Evolutionary conservation across 192 early-diverging fungal genomes (phyloP).

Genomic region (Hyaloraphidium curvatum): DNA sequence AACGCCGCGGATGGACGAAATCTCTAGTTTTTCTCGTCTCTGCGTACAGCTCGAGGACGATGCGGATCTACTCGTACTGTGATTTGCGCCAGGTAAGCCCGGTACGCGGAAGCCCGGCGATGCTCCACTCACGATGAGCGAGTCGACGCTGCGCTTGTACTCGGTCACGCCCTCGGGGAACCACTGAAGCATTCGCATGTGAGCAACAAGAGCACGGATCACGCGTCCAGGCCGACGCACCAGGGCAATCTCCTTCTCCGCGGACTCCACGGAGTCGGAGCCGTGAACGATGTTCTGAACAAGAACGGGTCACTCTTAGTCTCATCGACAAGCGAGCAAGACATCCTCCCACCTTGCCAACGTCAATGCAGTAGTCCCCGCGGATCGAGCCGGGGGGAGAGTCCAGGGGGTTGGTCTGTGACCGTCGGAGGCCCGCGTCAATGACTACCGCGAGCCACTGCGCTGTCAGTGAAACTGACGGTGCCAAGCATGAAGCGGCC

Average conservation of each 20-base stretch:
- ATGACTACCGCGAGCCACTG: background rate
- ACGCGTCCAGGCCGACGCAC: constrained; percentile 11
- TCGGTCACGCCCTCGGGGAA: constrained; percentile 46
- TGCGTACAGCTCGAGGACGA: no score
- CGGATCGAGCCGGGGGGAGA: constrained; percentile 85
- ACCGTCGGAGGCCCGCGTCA: constrained; percentile 24
- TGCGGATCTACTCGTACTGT: no score
- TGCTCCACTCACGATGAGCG: constrained; percentile 50
- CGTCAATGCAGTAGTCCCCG: constrained; percentile 79
- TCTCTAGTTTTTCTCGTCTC: constrained; percentile 23
- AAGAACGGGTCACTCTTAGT: constrained; percentile 27
- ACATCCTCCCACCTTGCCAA: constrained; percentile 6
- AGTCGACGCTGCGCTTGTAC: constrained; percentile 39
- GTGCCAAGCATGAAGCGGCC: constrained; percentile 55
- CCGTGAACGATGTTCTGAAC: constrained; percentile 88
- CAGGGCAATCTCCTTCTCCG: constrained; percentile 69
- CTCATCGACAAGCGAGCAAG: constrained; percentile 8
- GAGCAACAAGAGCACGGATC: constrained; percentile 8
- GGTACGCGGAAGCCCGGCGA: constrained; percentile 9
- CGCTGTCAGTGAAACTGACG: background rate
- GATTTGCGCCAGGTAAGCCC: no score
- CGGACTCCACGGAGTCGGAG: constrained; percentile 69
- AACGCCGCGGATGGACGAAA: constrained; percentile 19
- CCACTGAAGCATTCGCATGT: constrained; percentile 25
- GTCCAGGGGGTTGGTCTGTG: constrained; percentile 83